Evolutionary conservation across 768 basidiomycete species (phyloP), one percentile per base, ranked within the genome.

Genomic region (Amyloporia xantha): DNA sequence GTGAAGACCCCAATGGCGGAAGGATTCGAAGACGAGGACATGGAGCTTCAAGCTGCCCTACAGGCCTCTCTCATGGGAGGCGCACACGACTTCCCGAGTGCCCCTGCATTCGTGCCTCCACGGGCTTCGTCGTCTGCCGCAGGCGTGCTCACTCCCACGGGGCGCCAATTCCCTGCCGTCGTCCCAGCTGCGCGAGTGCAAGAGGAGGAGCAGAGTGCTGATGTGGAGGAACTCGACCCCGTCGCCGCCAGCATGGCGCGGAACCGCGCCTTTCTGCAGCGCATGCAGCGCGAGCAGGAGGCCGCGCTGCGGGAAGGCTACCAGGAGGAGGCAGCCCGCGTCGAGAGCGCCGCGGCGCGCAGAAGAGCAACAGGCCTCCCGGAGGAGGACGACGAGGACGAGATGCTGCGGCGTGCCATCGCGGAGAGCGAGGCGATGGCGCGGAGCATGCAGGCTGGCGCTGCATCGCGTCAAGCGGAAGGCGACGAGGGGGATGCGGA

Each of bases 11-110:
- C 37, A 4, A 50, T 42, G 30, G 52, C 66, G 1, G 68, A 68
- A 36, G 77, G 70, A 2, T 67, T 86, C 39, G 91, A 87, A 51
- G 86, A 91, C 54, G 91, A 92, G 60, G 92, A 96, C 62, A 76
- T 82, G 57, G 88, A 91, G 50, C 76, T 95, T 2, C 93, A 96
- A 62, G 86, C 82, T 4, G 92, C 88, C 0, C 69, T 94, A 42
- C 89, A 90, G 58, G 91, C 90, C 2, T 92, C 90, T 3, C 67
- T 94, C 37, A 69, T 70, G 60, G 54, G 44, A 33, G 54, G 44
- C 37, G 51, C 44, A 17, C 55, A 53, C 47, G 53, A 43, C 9
- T 42, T 20, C 9, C 27, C 38, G 37, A 10, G 5, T 21, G 33
- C 38, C 33, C 27, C 13, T 45, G 35, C 44, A 24, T 40, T 30